Percentiles rank a stretch among this genome's conserved stretches.
Conservation (phyloP, 495 filamentous ascomycete genomes). For the Xylaria cubensis region DNA sequence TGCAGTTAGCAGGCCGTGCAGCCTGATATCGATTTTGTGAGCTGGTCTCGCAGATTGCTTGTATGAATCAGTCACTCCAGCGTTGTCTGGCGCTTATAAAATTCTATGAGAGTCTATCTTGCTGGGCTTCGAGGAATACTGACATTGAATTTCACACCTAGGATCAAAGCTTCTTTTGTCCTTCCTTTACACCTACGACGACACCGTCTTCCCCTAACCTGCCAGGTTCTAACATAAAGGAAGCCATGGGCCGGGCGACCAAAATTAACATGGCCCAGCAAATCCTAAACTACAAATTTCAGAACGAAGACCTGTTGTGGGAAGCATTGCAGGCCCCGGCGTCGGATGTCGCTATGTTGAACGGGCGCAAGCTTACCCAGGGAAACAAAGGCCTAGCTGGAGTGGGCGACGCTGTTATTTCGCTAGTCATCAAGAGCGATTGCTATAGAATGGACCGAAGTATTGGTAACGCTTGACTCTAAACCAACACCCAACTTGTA, state of each 20-base stretch:
- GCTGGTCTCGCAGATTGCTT: not conserved
- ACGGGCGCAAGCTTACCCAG: not conserved
- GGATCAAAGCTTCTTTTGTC: not conserved
- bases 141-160: not conserved
- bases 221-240: not conserved
- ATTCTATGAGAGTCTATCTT: not conserved
- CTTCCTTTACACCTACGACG: not conserved
- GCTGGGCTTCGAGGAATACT: not conserved
- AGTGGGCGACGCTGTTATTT: conserved; percentile 5
- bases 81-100: not conserved
- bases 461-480: not conserved
- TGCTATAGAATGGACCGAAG: not conserved
- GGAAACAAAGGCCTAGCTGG: not conserved
- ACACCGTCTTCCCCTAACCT: not conserved
- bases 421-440: not conserved
- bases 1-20: not conserved
- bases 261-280: not conserved
- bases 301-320: conserved; percentile 6
- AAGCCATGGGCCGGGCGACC: not conserved
- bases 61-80: not conserved
- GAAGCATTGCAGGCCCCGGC: conserved; percentile 17
- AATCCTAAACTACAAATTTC: conserved; percentile 10
- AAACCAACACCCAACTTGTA: not conserved
- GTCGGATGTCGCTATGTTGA: not conserved
- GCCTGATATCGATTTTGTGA: not conserved